Base-by-base conservation (phyloP, 108 stramenopile species). In the Tribonema minus region DNA sequence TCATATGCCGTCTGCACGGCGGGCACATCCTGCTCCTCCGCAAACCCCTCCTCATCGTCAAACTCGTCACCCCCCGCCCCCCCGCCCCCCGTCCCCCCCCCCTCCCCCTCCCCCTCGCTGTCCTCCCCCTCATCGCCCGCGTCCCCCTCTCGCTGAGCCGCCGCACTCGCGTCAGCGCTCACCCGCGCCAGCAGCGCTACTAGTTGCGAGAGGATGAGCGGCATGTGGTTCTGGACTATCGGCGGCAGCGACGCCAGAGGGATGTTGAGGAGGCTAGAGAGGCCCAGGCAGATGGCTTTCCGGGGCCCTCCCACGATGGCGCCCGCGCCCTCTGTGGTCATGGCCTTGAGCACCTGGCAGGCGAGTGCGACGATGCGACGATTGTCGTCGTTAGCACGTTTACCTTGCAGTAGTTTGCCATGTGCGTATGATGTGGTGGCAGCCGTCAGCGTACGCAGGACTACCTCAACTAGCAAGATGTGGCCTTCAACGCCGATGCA, bases 31-130 rank as follows among this genome's bases (percentile, higher is more conserved):
- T 79, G 67, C 37, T 75, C 77, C 27, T 75, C 68, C 31, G 39
- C 38, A 29, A 75, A 73, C 25, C 67, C 72, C 62, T 78, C 64
- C 72, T 78, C 71, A 20, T 77, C 76, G 30, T 67, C 77, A 15
- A 39, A 75, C 15, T 37, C 77, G 26, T 76, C 73, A 15, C 32
- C 77, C 5, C 76, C 77, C 33, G 32, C 77, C 25, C 68, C 77
- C 33, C 76, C 77, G 12, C 68, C 77, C 26, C 68, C 77, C 37
- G 31, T 71, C 5, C 60, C 72, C 7, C 37, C 76, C n/a, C 69
- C 73, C 31, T 36, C 66, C 12, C 76, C 74, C 15, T 75, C 72
- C 9, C 68, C 65, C 1, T 74, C 72, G n/a, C 58, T 70, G 9
- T 67, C 72, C 6, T 63, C 70, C 2, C 25, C 72, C 31, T 70